Base-by-base conservation (phyloP, 305 asterid species). In the Fraxinus sp. region DNA sequence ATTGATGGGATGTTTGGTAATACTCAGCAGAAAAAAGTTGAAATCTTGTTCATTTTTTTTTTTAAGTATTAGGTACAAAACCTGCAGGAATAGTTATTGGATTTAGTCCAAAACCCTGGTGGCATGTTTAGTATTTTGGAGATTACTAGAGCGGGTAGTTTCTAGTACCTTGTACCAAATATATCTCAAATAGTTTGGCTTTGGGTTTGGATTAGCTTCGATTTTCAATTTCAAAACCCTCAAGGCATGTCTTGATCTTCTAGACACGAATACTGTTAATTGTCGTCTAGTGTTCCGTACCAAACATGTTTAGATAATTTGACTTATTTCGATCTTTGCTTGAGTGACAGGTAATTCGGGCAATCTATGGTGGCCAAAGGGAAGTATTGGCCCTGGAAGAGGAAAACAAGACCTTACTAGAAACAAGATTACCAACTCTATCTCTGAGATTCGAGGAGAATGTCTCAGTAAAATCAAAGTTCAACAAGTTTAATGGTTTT, bases 401-500 rank as follows among this genome's bases (percentile, higher is more conserved):
- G 66, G 97, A 89, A 57, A 95, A 95, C 88, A 89, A 82, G 83
- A 86, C 86, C 86, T 39, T 89, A 75, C 88, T 91, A 76, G 93
- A 91, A 80, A 84, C 91, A 16, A 93, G 92, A 81, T 55, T 84
- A 52, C 90, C 88, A 59, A 81, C 88, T 70, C 46, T 92, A 16
- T 89, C 89, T n/a, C 81, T 91, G 4, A 87, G 81, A 7, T 91
- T 94, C 24, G 89, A 90, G 26, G 91, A 90, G 24, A 88, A 87
- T 80, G 85, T 81, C 13, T 0, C 87, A 64, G 78, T 88, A 7
- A 94, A 89, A 82, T 89, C 96, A 24, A 91, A 89, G 86, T 85
- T 89, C 86, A 92, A 89, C 74, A 92, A 91, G 24, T 92, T 90
- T 89, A 92, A 82, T 4, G 98, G 97, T 0, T 94, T 93, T 75